Evolutionary conservation across 1,284 basidiomycete genomes (phyloP).

Genomic region (Sporisorium iseilematis-ciliati): DNA sequence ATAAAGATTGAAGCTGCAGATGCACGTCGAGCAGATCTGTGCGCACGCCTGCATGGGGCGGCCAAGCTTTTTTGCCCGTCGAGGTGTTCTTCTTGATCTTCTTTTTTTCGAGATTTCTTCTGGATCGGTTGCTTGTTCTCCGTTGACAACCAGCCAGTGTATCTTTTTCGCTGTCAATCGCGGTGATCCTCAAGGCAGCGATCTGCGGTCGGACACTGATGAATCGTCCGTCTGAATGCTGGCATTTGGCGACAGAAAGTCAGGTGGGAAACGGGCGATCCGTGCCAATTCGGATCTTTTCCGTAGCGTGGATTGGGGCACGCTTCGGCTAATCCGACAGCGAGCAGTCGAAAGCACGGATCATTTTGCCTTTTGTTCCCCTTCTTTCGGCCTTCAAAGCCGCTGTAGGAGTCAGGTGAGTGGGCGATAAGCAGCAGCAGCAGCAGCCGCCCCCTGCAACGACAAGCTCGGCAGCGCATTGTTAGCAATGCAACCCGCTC

Average conservation of each 20-base stretch:
- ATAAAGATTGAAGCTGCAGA: neutral
- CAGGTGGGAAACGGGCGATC: neutral
- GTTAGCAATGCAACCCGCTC: neutral
- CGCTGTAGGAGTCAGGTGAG: neutral
- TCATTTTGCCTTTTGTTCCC: neutral
- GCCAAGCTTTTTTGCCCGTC: constrained; percentile 2
- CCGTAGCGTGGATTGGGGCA: neutral
- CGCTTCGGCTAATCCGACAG: constrained; percentile 7
- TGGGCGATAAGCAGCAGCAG: constrained; percentile 11
- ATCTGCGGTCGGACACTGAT: no score
- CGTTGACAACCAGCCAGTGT: no score
- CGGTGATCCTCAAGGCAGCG: no score
- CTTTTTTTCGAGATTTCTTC: constrained; percentile 11
- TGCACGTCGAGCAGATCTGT: constrained; percentile 44
- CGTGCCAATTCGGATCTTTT: neutral
- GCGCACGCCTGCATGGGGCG: constrained; percentile 37
- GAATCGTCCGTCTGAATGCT: no score
- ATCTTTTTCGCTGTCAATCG: neutral
- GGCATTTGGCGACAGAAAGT: no score
- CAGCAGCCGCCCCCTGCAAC: neutral
- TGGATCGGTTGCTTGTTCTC: constrained; percentile 1
- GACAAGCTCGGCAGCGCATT: constrained; percentile 10
- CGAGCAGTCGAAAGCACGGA: constrained; percentile 3
- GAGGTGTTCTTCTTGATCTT: constrained; percentile 6
- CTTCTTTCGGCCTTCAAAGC: constrained; percentile 16